Evolutionary conservation across 129 eudicot species (phyloP).

Genomic region (Saposhnikovia divaricata): DNA sequence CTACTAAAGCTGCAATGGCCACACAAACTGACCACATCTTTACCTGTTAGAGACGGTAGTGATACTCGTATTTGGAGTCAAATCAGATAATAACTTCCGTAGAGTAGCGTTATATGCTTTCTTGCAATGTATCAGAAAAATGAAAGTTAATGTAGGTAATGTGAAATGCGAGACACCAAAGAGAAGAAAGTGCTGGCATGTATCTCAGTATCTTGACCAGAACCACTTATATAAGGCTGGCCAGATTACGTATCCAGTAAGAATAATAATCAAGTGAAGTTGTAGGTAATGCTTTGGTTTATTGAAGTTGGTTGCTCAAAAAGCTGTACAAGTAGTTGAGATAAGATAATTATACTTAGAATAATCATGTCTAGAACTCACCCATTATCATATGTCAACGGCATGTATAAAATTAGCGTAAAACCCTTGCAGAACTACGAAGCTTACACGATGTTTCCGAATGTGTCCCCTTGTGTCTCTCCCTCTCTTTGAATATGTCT

Average conservation of each 20-base stretch:
- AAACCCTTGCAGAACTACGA: conserved; percentile 49
- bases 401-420: conserved; percentile 22
- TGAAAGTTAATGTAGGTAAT: conserved; percentile 14
- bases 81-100: not conserved
- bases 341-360: conserved; percentile 24
- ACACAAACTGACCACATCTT: conserved; percentile 43
- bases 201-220: conserved; percentile 40
- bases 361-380: conserved; percentile 37
- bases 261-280: conserved; percentile 26
- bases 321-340: conserved; percentile 53
- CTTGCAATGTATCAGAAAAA: conserved; percentile 1
- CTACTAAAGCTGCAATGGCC: conserved; percentile 26
- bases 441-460: conserved; percentile 58
- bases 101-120: not conserved
- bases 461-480: conserved; percentile 13
- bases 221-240: conserved; percentile 61
- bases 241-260: conserved; percentile 30
- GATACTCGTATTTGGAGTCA: not conserved
- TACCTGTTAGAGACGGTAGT: not conserved
- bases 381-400: conserved; percentile 47
- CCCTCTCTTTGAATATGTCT: conserved; percentile 13
- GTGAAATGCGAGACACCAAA: conserved; percentile 22
- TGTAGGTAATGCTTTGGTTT: conserved; percentile 18
- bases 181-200: conserved; percentile 57
- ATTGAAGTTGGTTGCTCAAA: conserved; percentile 49